A percentile compares a stretch with the other conserved stretches of the same genome.
phyloP scores from a whole-genome alignment of 805 yeast genomes.

The Huiozyma sinensis region DNA sequence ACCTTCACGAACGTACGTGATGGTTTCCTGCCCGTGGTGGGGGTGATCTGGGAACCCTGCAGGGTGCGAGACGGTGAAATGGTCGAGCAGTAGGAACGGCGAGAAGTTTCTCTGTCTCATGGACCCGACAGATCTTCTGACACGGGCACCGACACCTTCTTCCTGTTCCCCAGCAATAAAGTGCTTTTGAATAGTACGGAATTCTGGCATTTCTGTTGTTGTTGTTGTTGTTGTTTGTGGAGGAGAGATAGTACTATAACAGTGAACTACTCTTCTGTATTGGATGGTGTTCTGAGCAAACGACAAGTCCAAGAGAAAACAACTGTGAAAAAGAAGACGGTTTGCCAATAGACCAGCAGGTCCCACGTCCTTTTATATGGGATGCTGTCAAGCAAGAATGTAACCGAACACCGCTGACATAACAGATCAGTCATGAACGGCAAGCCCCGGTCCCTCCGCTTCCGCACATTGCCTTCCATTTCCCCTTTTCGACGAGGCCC shows the following conservation, averaged over 20 bases:
- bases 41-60: conserved; percentile 81
- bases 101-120: conserved; percentile 58
- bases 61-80: conserved; percentile 52
- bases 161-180: conserved; percentile 57
- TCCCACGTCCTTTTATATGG: too few species aligned
- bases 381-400: too few species aligned
- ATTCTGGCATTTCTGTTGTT: neutral
- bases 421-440: too few species aligned
- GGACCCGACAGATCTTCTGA: conserved; percentile 71
- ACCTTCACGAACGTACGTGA: conserved; percentile 56
- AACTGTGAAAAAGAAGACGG: too few species aligned
- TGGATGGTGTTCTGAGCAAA: too few species aligned
- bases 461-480: too few species aligned
- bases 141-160: conserved; percentile 85
- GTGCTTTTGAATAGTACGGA: conserved; percentile 40
- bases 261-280: neutral
- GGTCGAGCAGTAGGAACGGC: conserved; percentile 76
- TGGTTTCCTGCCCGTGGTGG: conserved; percentile 76
- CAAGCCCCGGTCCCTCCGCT: too few species aligned
- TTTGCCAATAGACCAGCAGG: too few species aligned
- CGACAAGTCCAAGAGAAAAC: too few species aligned
- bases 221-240: neutral
- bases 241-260: neutral
- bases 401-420: too few species aligned
- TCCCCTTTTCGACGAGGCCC: too few species aligned